Evolutionary conservation across 179 eudicot species (phyloP), one percentile per base, ranked within the genome.

Genomic region (Heliamphora pulchella): DNA sequence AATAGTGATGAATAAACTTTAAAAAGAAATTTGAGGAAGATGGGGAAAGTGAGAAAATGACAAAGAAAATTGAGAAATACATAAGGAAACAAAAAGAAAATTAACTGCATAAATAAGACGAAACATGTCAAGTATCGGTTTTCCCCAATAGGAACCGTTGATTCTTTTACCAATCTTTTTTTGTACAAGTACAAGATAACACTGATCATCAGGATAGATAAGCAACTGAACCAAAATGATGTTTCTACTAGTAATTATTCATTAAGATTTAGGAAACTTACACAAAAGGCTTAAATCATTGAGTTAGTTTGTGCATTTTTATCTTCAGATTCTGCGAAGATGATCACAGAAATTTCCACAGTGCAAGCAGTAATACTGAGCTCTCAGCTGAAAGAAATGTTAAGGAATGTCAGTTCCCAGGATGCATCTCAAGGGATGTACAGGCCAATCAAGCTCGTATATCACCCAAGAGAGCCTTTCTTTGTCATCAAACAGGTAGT

Each of bases 381-480:
- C 87, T 91, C 94, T 79, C 97, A 91, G 78, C 88, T 96, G 75
- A 91, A 87, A 86, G 89, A 94, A 76, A 86, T 92, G 77, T 79
- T 96, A 58, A 79, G 78, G 77, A 87, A 81, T 69, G 88, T 88
- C 78, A 82, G 76, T 66, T 70, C 85, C 3, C 82, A 84, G 39
- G 92, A 86, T 61, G 80, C 79, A 70, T 76, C 86, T 64, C 89
- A 84, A 76, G 93, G 86, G 48, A 86, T 81, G 57, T 89, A 81
- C 66, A 91, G 81, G 82, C 98, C 97, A 74, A 86, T 94, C 85
- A 96, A 89, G 81, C 87, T 92, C 66, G 80, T 81, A 64, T 96
- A 96, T 84, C 97, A 92, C 84, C 98, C 98, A 80, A 82, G 86
- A 79, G 94, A 96, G 83, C 96, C 99, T 71, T 89, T 96, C 82